A percentile compares a stretch with the other conserved stretches of the same genome.
These are phyloP conservation scores for Cryphonectria nitschkei DNA, from an alignment of 2,329 filamentous ascomycete genomes.

Conservation along the genomic window DNA sequence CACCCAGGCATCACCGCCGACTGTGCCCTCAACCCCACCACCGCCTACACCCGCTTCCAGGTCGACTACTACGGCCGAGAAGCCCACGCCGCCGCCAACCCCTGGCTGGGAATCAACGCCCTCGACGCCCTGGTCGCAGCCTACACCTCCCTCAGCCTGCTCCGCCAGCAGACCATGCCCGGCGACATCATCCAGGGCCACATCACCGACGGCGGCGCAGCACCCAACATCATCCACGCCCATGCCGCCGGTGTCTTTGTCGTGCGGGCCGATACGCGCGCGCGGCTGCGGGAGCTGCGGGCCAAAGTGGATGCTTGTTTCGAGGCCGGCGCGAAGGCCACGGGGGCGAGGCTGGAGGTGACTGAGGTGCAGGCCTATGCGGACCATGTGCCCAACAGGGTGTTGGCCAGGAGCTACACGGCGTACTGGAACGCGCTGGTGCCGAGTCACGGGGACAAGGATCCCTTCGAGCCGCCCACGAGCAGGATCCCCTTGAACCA, in stretches of 20 bases:
- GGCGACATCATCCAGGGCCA: slow-evolving; percentile 55
- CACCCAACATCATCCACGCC: slow-evolving; percentile 61
- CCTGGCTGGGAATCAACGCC: slow-evolving; percentile 63
- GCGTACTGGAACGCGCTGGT: slow-evolving; percentile 48
- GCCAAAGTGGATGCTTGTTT: slow-evolving; percentile 49
- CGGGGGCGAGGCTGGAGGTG: slow-evolving; percentile 53
- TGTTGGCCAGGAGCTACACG: slow-evolving; percentile 50
- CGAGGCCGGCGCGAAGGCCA: slow-evolving; percentile 43
- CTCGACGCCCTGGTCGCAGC: slow-evolving; percentile 58
- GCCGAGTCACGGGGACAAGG: slow-evolving; percentile 26
- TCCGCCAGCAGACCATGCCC: slow-evolving; percentile 60
- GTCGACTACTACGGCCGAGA: slow-evolving; percentile 58
- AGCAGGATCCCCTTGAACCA: slow-evolving; percentile 34
- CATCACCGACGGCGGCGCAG: slow-evolving; percentile 56
- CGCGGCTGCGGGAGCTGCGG: slow-evolving; percentile 44
- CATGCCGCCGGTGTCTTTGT: slow-evolving; percentile 49
- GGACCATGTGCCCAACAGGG: slow-evolving; percentile 58
- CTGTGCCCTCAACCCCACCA: slow-evolving; percentile 53
- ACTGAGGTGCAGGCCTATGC: slow-evolving; percentile 50
- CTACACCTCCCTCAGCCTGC: slow-evolving; percentile 52
- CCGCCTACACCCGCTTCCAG: slow-evolving; percentile 53
- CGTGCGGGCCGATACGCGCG: slow-evolving; percentile 48
- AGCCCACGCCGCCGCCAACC: slow-evolving; percentile 60
- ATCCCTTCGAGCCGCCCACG: slow-evolving; percentile 22
- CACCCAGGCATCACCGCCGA: slow-evolving; percentile 49